These are phyloP conservation scores for Hypoxylon sp. DNA, from an alignment of 2,329 filamentous ascomycete genomes.

Conservation along the genomic window DNA sequence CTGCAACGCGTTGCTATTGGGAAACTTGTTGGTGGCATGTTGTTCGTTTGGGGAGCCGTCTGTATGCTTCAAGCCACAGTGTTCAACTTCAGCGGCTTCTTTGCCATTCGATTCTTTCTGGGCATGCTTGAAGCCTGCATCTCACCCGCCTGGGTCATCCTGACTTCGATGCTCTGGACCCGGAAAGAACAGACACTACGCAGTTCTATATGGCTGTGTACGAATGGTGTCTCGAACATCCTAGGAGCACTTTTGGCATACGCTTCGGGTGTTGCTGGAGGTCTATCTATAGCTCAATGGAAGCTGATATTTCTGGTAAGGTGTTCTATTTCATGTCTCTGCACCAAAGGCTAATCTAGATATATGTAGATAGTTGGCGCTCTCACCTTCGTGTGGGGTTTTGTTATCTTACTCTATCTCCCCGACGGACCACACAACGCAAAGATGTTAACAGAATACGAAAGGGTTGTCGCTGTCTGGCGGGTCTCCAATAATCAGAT, in stretches of 20 bases:
- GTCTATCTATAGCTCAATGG: conserved; percentile 50
- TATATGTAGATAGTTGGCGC: conserved; percentile 54
- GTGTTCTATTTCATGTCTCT: neutral
- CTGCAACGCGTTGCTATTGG: conserved; percentile 61
- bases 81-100: conserved; percentile 49
- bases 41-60: conserved; percentile 59
- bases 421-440: conserved; percentile 58
- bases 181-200: conserved; percentile 54
- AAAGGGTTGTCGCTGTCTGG: conserved; percentile 59
- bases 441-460: conserved; percentile 57
- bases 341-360: conserved; percentile 11
- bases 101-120: conserved; percentile 50
- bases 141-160: conserved; percentile 49
- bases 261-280: conserved; percentile 40
- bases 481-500: conserved; percentile 60
- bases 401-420: conserved; percentile 51
- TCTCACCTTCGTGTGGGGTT: conserved; percentile 49
- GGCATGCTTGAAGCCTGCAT: conserved; percentile 51
- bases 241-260: conserved; percentile 45
- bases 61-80: conserved; percentile 50
- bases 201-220: conserved; percentile 45
- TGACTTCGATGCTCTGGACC: conserved; percentile 52
- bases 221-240: conserved; percentile 46
- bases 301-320: conserved; percentile 54
- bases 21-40: conserved; percentile 61